phyloP scores from a whole-genome alignment of 2,329 filamentous ascomycete genomes.

The Colletotrichum kahawae region DNA sequence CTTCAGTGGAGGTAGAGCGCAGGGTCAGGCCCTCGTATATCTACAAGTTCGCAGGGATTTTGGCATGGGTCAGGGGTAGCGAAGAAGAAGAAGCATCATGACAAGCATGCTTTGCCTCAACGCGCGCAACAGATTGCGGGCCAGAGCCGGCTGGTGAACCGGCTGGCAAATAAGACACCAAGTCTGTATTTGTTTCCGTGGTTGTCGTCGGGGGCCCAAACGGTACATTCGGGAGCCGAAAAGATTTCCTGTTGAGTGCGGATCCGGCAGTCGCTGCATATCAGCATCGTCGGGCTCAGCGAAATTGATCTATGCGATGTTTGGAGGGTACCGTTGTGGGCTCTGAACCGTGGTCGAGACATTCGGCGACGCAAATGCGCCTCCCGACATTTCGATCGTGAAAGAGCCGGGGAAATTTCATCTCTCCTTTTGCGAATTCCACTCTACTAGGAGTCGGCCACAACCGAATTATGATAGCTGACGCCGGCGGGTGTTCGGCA shows the following conservation, averaged over 20 bases:
- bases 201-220: not conserved
- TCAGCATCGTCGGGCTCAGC: not conserved
- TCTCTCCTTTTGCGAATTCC: not conserved
- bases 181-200: not conserved
- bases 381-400: not conserved
- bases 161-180: not conserved
- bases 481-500: not conserved
- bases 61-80: constrained; percentile 12
- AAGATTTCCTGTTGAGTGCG: not conserved
- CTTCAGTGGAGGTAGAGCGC: not conserved
- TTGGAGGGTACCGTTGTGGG: not conserved
- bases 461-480: constrained; percentile 4
- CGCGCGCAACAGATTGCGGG: not conserved
- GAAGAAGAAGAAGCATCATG: not conserved
- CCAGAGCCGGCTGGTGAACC: not conserved
- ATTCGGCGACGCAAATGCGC: not conserved
- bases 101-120: not conserved
- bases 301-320: not conserved
- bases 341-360: not conserved
- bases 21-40: not conserved
- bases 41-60: not conserved
- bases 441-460: not conserved
- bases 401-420: not conserved
- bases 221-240: not conserved
- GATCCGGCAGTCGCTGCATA: not conserved